Evolutionary conservation across 805 yeast genomes (phyloP).

Genomic region (Schwanniomyces occidentalis): DNA sequence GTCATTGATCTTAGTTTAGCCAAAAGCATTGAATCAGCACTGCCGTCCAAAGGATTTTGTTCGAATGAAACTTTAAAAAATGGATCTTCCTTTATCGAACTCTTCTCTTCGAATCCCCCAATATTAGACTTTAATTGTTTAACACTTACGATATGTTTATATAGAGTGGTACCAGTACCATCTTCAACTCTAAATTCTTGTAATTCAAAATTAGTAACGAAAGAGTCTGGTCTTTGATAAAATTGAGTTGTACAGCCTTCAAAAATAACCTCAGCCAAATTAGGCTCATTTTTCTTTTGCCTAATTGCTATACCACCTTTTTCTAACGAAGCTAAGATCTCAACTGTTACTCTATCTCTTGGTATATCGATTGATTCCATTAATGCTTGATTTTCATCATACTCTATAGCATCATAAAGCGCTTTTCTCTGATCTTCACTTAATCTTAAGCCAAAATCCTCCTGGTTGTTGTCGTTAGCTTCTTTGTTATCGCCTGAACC

Average conservation of each 20-base stretch:
- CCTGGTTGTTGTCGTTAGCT: slow-evolving; percentile 35
- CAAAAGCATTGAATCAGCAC: slow-evolving; percentile 76
- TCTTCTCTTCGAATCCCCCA: slow-evolving; percentile 15
- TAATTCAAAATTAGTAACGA: slow-evolving; percentile 66
- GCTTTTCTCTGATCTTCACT: slow-evolving; percentile 89
- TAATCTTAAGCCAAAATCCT: slow-evolving; percentile 36
- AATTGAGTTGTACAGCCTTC: slow-evolving; percentile 79
- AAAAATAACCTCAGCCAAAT: slow-evolving; percentile 75
- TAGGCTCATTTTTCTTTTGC: slow-evolving; percentile 36
- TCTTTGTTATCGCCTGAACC: slow-evolving; percentile 20
- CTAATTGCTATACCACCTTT: slow-evolving; percentile 76
- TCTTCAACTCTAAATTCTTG: slow-evolving; percentile 86
- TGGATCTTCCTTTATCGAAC: slow-evolving; percentile 46
- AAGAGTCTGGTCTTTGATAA: slow-evolving; percentile 78
- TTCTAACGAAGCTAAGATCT: slow-evolving; percentile 64
- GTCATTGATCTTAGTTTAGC: slow-evolving; percentile 85
- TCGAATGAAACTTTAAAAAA: slow-evolving; percentile 84
- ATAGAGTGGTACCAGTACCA: slow-evolving; percentile 75
- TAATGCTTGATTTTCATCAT: slow-evolving; percentile 61
- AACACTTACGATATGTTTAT: slow-evolving; percentile 84
- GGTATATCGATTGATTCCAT: slow-evolving; percentile 65
- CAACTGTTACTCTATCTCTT: slow-evolving; percentile 66
- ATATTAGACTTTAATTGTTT: slow-evolving; percentile 55
- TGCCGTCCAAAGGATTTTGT: slow-evolving; percentile 77
- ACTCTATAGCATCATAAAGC: slow-evolving; percentile 89